Evolutionary conservation across 768 basidiomycete genomes (phyloP).

Genomic region (Tylopilus rubrobrunneus): DNA sequence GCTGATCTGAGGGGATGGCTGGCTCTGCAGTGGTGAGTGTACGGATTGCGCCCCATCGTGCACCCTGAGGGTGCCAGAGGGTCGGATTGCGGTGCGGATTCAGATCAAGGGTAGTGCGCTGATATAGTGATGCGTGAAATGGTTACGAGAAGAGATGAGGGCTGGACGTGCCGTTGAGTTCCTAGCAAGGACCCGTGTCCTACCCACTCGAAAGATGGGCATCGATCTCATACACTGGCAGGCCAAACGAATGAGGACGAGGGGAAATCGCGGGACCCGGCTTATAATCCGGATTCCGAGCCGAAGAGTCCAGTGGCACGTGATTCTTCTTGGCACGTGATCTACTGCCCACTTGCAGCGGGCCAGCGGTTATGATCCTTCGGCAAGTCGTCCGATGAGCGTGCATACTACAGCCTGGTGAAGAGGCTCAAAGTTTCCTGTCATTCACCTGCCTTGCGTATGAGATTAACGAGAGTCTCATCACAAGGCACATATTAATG

Average conservation of each 20-base stretch:
- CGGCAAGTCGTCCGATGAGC: slow-evolving; percentile 1
- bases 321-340: background rate
- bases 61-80: background rate
- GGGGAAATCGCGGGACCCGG: no score
- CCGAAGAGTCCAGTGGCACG: background rate
- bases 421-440: background rate
- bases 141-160: background rate
- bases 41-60: slow-evolving; percentile 1
- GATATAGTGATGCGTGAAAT: background rate
- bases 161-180: background rate
- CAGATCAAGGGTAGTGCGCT: background rate
- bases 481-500: slow-evolving; percentile 23
- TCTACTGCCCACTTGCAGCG: background rate
- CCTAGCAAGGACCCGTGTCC: background rate
- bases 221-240: background rate
- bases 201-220: background rate
- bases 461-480: slow-evolving; percentile 5
- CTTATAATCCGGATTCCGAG: background rate
- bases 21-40: background rate
- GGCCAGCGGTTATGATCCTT: slow-evolving; percentile 11
- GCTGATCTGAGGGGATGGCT: slow-evolving; percentile 26
- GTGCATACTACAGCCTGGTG: background rate
- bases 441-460: slow-evolving; percentile 1
- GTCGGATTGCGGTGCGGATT: background rate
- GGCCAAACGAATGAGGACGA: no score